phyloP scores from a whole-genome alignment of 2,329 filamentous ascomycete species.

The Camillea tinctor region DNA sequence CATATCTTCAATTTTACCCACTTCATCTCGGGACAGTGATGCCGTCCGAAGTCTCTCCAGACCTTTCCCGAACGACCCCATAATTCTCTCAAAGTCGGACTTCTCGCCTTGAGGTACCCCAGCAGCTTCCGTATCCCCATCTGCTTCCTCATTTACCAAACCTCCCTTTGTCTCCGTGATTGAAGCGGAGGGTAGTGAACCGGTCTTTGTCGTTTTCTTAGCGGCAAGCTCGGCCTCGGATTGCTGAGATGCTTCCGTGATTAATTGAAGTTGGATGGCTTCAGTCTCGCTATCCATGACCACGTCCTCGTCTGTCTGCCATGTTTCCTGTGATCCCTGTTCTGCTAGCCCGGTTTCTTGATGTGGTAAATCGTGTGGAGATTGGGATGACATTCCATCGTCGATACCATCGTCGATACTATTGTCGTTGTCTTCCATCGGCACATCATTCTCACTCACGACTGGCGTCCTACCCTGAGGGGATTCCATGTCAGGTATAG shows the following conservation, averaged over 20 bases:
- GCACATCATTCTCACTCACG: slow-evolving; percentile 9
- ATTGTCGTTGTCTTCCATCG: slow-evolving; percentile 9
- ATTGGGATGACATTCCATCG: too few relatives aligned
- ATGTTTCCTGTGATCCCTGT: slow-evolving; percentile 6
- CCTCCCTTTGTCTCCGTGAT: slow-evolving; percentile 7
- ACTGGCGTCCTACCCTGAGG: slow-evolving; percentile 4
- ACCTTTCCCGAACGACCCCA: slow-evolving; percentile 52
- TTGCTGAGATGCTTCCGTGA: slow-evolving; percentile 33
- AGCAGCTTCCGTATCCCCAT: neutral
- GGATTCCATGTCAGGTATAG: slow-evolving; percentile 2
- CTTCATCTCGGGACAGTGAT: slow-evolving; percentile 61
- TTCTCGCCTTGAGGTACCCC: slow-evolving; percentile 19
- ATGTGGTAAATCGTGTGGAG: slow-evolving; percentile 3
- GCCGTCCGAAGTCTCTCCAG: slow-evolving; percentile 59
- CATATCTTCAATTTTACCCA: slow-evolving; percentile 72
- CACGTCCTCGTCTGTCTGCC: slow-evolving; percentile 13
- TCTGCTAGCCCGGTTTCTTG: slow-evolving; percentile 15
- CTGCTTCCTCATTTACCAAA: slow-evolving; percentile 1
- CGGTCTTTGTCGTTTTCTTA: slow-evolving; percentile 14
- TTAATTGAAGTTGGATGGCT: slow-evolving; percentile 31
- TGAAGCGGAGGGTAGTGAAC: neutral
- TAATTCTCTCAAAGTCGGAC: slow-evolving; percentile 47
- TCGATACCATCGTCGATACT: slow-evolving; percentile 7
- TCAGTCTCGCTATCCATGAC: slow-evolving; percentile 28
- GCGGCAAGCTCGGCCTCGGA: slow-evolving; percentile 19